A percentile compares a stretch with the other conserved stretches of the same genome.
phyloP scores from a whole-genome alignment of 768 basidiomycete species.

The Boletellus ananiceps region DNA sequence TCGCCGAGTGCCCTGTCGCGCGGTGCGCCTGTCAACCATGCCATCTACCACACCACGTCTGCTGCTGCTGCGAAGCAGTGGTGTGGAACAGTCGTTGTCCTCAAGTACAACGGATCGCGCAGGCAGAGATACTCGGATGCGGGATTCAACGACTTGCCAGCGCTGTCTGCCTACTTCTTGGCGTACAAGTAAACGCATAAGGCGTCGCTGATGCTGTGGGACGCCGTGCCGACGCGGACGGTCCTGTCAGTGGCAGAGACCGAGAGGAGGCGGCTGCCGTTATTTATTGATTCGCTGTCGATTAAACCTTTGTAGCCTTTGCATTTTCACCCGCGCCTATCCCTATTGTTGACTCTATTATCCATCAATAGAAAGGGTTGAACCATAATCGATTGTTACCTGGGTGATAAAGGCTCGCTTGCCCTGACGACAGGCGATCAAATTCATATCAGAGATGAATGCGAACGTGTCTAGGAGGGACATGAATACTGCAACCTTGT shows the following conservation, averaged over 20 bases:
- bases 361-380: conserved; percentile 17
- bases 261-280: conserved; percentile 4
- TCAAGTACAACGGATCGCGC: conserved; percentile 82
- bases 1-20: conserved; percentile 59
- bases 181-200: conserved; percentile 57
- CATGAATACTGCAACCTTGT: background rate
- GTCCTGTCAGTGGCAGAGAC: background rate
- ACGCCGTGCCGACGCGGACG: background rate
- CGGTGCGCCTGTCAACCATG: conserved; percentile 64
- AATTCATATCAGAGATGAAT: conserved; percentile 11
- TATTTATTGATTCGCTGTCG: conserved; percentile 18
- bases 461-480: conserved; percentile 6
- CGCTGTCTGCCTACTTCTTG: conserved; percentile 83
- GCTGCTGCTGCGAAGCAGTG: conserved; percentile 76
- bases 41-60: conserved; percentile 79
- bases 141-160: conserved; percentile 78
- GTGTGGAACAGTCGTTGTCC: conserved; percentile 76
- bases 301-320: conserved; percentile 24
- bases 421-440: conserved; percentile 9
- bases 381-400: conserved; percentile 4
- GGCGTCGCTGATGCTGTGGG: conserved; percentile 23
- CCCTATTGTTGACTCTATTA: conserved; percentile 1
- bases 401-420: conserved; percentile 4
- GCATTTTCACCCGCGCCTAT: background rate
- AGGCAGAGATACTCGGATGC: conserved; percentile 85